Percentiles rank a stretch among this genome's conserved stretches.
Conservation (phyloP, 192 early-diverging fungal species). For the Jimgerdemannia flammicorona region DNA sequence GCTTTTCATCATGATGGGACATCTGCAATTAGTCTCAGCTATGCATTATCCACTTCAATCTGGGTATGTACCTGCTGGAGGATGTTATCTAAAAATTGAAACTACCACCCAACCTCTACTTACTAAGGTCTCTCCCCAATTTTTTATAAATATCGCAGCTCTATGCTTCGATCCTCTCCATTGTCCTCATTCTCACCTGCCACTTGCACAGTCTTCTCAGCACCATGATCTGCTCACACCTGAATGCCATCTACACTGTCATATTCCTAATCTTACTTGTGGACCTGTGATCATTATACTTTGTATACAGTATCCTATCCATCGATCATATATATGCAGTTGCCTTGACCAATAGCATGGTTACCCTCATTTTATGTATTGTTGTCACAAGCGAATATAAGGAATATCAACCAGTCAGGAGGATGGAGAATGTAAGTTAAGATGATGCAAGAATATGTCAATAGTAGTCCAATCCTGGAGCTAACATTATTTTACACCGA, state of each 20-base stretch:
- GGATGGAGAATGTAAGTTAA: constrained; percentile 18
- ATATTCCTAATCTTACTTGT: constrained; percentile 14
- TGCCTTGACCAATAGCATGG: constrained; percentile 3
- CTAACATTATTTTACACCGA: no score
- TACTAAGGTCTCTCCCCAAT: no score
- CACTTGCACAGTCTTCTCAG: constrained; percentile 2
- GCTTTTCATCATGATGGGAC: neutral
- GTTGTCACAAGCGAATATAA: constrained; percentile 24
- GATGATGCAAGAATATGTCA: no score
- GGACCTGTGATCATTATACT: constrained; percentile 26
- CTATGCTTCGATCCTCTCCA: constrained; percentile 1
- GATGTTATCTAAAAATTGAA: no score
- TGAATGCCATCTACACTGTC: constrained; percentile 23
- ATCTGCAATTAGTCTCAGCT: neutral
- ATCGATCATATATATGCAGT: constrained; percentile 13
- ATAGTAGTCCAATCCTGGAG: no score
- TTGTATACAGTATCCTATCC: constrained; percentile 3
- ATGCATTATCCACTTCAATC: neutral
- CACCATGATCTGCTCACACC: constrained; percentile 13
- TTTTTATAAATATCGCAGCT: no score
- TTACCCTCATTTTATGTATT: constrained; percentile 12
- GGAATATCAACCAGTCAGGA: constrained; percentile 7
- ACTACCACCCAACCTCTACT: no score
- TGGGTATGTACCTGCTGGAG: constrained; percentile 2
- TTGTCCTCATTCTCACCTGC: constrained; percentile 1